phyloP scores from a whole-genome alignment of 2,329 filamentous ascomycete genomes.

The Penicillium sp. region DNA sequence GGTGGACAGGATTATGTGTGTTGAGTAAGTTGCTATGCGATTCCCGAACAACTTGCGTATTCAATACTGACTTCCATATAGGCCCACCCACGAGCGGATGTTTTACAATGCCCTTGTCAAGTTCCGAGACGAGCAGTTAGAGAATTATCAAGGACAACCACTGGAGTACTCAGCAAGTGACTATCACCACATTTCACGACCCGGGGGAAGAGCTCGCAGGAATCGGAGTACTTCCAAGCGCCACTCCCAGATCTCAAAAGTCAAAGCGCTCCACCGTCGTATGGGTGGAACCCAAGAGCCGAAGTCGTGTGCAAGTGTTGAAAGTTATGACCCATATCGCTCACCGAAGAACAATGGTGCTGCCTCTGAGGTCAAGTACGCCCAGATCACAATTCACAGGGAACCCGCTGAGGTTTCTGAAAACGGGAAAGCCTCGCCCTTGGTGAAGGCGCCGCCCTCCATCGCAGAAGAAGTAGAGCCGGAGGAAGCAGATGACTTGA shows the following conservation, averaged over 20 bases:
- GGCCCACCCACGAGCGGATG: slow-evolving; percentile 82
- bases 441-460: slow-evolving; percentile 15
- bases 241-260: slow-evolving; percentile 54
- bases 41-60: too few species aligned
- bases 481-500: slow-evolving; percentile 3
- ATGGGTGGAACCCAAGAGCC: slow-evolving; percentile 50
- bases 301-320: slow-evolving; percentile 42
- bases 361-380: slow-evolving; percentile 54
- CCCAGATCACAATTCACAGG: slow-evolving; percentile 66
- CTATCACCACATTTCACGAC: slow-evolving; percentile 68
- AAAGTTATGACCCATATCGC: slow-evolving; percentile 81
- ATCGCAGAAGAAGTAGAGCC: slow-evolving; percentile 23
- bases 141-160: slow-evolving; percentile 73
- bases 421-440: slow-evolving; percentile 4
- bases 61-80: slow-evolving; percentile 32
- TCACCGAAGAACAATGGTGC: slow-evolving; percentile 57
- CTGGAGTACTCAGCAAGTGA: slow-evolving; percentile 85
- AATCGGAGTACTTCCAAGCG: slow-evolving; percentile 38
- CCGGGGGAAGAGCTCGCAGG: slow-evolving; percentile 30
- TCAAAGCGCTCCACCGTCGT: slow-evolving; percentile 50
- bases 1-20: slow-evolving; percentile 60
- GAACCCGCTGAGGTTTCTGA: slow-evolving; percentile 15
- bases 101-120: slow-evolving; percentile 83
- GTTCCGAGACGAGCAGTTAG: slow-evolving; percentile 77
- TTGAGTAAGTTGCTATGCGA: slow-evolving; percentile 54